Base-by-base conservation (phyloP, 345 rosid genomes). In the Euphorbia peplus region DNA sequence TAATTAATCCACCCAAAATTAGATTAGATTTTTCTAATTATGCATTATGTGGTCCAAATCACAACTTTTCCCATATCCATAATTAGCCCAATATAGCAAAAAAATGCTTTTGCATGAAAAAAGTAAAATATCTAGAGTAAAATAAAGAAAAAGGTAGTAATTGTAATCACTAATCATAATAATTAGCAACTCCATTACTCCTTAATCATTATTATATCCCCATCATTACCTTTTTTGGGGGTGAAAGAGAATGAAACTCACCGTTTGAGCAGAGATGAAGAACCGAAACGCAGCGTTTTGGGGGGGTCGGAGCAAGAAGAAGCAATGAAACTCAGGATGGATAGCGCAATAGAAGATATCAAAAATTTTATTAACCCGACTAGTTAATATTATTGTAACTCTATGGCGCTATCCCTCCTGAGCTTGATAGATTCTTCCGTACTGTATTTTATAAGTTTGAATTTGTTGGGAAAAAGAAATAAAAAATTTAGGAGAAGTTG, bases 331-430 rank as follows among this genome's bases (percentile, higher is more conserved):
- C 91, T 87, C 91, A 87, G 91, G 87, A 87, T 87, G 90, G 92
- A 87, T 75, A 85, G 92, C 90, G 90, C 90, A 62, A 64, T 44
- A 57, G 44, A 0, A 67, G 13, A 21, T 29, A 2, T 2, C 4
- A 8, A 39, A 11, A 50, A 52, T 59, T 32, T 6, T 32, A 32
- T 32, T 32, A n/a, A n/a, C n/a, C n/a, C n/a, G n/a, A n/a, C n/a
- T n/a, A n/a, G n/a, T n/a, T n/a, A n/a, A n/a, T n/a, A n/a, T n/a
- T n/a, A n/a, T n/a, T n/a, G n/a, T n/a, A n/a, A n/a, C n/a, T n/a
- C 47, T 28, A 75, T 78, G 90, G 91, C 87, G 91, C 91, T 87
- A 87, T 87, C 91, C 91, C 91, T 87, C 91, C 91, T 87, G 91
- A 87, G 91, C 91, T 87, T 84, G 61, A 84, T 81, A 71, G 91